phyloP scores from a whole-genome alignment of 768 basidiomycete species.

The Suillus discolor region DNA sequence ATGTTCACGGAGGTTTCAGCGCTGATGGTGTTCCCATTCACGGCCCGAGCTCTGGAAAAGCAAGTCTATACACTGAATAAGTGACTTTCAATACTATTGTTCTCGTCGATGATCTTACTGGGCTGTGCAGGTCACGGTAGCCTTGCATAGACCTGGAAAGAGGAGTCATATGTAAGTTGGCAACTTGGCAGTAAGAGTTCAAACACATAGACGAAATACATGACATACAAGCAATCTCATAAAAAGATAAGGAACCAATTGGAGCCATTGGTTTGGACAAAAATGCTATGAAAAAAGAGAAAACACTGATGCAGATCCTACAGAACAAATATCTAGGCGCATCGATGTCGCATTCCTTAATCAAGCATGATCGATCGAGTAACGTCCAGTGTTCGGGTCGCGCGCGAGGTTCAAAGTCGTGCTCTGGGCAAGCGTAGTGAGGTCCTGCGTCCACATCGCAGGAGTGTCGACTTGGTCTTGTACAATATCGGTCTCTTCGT shows the following conservation, averaged over 20 bases:
- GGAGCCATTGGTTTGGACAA: background rate
- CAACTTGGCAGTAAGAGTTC: too few relatives aligned
- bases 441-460: constrained; percentile 3
- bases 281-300: too few relatives aligned
- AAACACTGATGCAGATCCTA: too few relatives aligned
- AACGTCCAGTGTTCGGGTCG: background rate
- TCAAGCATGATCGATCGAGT: too few relatives aligned
- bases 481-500: background rate
- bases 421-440: background rate
- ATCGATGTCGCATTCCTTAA: too few relatives aligned
- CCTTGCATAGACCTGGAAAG: background rate
- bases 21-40: background rate
- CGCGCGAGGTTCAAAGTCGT: constrained; percentile 3
- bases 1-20: background rate
- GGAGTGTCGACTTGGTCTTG: background rate
- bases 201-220: background rate
- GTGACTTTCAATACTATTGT: too few relatives aligned
- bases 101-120: background rate
- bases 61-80: background rate
- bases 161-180: background rate
- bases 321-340: background rate
- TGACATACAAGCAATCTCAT: background rate
- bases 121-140: background rate
- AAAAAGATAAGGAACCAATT: too few relatives aligned
- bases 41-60: background rate